Conservation (phyloP, 139 green algal genomes). For the Tetraselmis striata region DNA sequence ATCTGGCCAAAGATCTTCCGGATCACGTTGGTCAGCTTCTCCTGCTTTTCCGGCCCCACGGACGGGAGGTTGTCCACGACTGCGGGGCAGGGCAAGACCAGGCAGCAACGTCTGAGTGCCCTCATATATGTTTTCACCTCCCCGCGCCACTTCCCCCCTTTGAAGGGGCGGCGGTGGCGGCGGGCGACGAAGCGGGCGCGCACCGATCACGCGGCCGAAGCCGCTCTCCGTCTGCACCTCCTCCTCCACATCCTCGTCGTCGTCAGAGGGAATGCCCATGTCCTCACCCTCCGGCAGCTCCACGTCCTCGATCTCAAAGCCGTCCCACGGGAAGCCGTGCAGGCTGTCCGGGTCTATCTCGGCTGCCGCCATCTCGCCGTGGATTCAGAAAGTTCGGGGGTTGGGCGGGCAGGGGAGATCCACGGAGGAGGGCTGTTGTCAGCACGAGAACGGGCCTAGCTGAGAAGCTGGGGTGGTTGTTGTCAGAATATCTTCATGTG, state of each 20-base stretch:
- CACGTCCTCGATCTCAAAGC: conserved; percentile 78
- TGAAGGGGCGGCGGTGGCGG: too few relatives aligned
- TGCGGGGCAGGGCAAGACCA: conserved; percentile 34
- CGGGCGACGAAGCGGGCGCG: conserved; percentile 6
- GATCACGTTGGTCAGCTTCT: conserved; percentile 88
- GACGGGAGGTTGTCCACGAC: conserved; percentile 91
- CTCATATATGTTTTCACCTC: too few relatives aligned
- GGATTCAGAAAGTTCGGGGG: too few relatives aligned
- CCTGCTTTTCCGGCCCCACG: conserved; percentile 83
- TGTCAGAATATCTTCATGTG: too few relatives aligned
- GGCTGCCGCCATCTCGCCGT: too few relatives aligned
- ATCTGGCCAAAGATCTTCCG: conserved; percentile 83
- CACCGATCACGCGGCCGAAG: conserved; percentile 89
- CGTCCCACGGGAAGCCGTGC: conserved; percentile 72
- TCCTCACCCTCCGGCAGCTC: conserved; percentile 84
- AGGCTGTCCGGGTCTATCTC: neutral
- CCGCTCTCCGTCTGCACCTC: conserved; percentile 79
- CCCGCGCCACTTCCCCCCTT: too few relatives aligned
- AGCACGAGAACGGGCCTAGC: too few relatives aligned
- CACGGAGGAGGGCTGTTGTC: too few relatives aligned
- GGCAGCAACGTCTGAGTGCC: too few relatives aligned
- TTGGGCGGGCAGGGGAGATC: too few relatives aligned
- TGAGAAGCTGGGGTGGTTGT: too few relatives aligned
- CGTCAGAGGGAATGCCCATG: conserved; percentile 77
- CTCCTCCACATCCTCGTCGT: conserved; percentile 78